These are phyloP conservation scores for Trametes coccinea DNA, from an alignment of 768 basidiomycete genomes.

Conservation along the genomic window DNA sequence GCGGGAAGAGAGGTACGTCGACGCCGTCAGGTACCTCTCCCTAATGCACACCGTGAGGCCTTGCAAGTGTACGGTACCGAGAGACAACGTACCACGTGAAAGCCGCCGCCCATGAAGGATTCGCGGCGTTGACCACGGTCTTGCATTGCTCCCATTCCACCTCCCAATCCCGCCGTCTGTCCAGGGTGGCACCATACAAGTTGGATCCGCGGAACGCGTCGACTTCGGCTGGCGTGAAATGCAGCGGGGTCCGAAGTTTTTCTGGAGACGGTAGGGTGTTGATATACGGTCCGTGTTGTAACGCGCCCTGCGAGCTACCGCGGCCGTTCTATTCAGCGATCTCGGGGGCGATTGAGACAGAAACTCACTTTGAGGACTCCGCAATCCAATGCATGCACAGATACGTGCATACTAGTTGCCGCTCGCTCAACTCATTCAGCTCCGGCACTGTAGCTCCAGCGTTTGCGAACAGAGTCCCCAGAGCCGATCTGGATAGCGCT, in stretches of 20 bases:
- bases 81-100: conserved; percentile 63
- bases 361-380: conserved; percentile 34
- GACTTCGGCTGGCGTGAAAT: conserved; percentile 66
- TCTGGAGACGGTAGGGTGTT: conserved; percentile 58
- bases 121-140: conserved; percentile 37
- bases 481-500: conserved; percentile 43
- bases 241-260: conserved; percentile 68
- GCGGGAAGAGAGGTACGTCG: conserved; percentile 82
- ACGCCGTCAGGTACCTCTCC: conserved; percentile 68
- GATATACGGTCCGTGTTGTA: conserved; percentile 63
- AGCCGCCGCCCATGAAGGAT: conserved; percentile 44
- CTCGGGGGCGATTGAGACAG: not conserved
- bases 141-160: conserved; percentile 62
- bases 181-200: conserved; percentile 71
- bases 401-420: conserved; percentile 71
- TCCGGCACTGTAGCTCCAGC: conserved; percentile 12
- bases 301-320: conserved; percentile 9
- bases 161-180: conserved; percentile 63
- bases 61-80: not conserved
- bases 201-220: conserved; percentile 76
- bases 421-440: conserved; percentile 52
- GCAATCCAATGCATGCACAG: conserved; percentile 63
- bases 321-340: conserved; percentile 10
- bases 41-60: conserved; percentile 37
- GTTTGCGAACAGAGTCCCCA: conserved; percentile 42